Percentiles rank a stretch among this genome's conserved stretches.
Conservation (phyloP, 2,329 filamentous ascomycete genomes). For the Diaporthe destruens region DNA sequence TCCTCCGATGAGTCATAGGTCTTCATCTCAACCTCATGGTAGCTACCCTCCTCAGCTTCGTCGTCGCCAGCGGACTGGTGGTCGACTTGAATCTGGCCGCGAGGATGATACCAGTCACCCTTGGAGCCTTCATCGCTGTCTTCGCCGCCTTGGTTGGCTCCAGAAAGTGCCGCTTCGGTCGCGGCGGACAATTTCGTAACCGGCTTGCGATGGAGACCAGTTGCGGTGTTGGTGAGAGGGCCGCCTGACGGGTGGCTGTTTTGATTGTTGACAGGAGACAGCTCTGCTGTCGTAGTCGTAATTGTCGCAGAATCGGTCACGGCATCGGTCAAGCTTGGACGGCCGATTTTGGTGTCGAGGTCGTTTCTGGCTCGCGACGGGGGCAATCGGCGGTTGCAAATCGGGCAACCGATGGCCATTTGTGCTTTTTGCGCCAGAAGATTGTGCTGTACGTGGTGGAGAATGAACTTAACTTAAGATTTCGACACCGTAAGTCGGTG, state of each 20-base stretch:
- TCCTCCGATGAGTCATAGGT: neutral
- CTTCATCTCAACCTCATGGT: neutral
- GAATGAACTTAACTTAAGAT: neutral
- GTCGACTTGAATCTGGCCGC: neutral
- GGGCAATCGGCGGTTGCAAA: neutral
- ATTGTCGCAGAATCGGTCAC: neutral
- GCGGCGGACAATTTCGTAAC: no score
- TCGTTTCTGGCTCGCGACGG: neutral
- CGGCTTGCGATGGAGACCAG: neutral
- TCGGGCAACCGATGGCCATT: neutral
- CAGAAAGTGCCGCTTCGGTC: no score
- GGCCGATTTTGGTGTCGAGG: neutral
- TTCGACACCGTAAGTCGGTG: neutral
- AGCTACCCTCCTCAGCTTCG: no score
- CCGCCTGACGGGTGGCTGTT: no score
- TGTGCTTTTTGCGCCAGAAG: neutral
- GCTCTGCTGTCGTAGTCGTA: neutral
- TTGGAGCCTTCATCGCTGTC: neutral
- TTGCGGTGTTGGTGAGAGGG: neutral
- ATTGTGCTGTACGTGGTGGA: neutral
- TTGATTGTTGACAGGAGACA: neutral
- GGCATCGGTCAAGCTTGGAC: neutral
- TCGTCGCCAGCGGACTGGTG: neutral
- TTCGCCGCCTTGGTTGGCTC: neutral
- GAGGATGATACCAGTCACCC: no score